Conservation (phyloP, 1,284 basidiomycete species). For the Jaminaea rosea region DNA sequence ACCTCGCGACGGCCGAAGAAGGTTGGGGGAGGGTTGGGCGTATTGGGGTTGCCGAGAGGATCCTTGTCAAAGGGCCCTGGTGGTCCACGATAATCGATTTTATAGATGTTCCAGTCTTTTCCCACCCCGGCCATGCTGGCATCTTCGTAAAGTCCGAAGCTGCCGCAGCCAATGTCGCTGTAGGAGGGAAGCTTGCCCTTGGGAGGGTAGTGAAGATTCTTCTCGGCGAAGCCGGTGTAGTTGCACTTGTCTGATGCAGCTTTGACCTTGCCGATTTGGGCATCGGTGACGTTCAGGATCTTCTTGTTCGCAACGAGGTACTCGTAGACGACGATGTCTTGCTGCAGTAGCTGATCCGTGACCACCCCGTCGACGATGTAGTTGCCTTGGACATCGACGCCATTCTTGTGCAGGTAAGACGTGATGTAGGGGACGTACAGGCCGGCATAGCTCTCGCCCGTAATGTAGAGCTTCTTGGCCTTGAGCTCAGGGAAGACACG, state of each 20-base stretch:
- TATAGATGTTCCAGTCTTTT: too few relatives aligned
- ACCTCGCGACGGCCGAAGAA: conserved; percentile 9
- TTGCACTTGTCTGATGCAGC: not conserved
- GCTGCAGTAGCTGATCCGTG: not conserved
- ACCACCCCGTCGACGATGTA: conserved; percentile 1
- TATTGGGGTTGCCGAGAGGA: not conserved
- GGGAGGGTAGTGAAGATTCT: conserved; percentile 6
- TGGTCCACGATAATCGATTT: too few relatives aligned
- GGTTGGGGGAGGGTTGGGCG: not conserved
- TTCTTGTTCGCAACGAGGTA: not conserved
- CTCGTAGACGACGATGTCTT: conserved; percentile 5
- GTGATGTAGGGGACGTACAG: conserved; percentile 2
- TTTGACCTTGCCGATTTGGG: not conserved
- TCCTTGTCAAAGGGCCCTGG: too few relatives aligned
- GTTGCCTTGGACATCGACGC: conserved; percentile 1
- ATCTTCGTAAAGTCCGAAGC: not conserved
- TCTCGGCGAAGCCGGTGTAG: not conserved
- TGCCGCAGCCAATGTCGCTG: conserved; percentile 1
- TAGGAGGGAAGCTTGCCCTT: conserved; percentile 4
- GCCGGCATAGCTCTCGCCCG: conserved; percentile 5
- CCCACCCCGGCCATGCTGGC: too few relatives aligned
- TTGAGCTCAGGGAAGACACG: conserved; percentile 4
- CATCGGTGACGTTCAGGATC: not conserved
- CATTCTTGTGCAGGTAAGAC: conserved; percentile 9
- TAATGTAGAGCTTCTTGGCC: conserved; percentile 1